phyloP scores from a whole-genome alignment of 352 stramenopile species.

The Pythium dissimile region DNA sequence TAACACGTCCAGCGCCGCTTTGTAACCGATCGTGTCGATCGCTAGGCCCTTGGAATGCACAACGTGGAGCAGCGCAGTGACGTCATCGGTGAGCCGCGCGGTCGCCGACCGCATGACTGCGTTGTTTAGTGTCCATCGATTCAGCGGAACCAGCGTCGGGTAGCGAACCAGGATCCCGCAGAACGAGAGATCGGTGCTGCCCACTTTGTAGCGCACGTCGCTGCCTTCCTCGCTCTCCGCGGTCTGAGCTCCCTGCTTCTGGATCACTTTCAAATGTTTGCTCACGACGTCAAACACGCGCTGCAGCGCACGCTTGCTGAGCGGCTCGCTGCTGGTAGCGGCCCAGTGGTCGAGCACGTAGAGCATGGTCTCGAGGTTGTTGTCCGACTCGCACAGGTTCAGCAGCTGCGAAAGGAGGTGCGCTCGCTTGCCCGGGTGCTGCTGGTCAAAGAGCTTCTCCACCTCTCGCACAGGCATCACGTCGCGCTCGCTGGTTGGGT shows the following conservation, averaged over 20 bases:
- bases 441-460: slow-evolving; percentile 56
- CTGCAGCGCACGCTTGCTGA: slow-evolving; percentile 48
- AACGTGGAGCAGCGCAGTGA: slow-evolving; percentile 41
- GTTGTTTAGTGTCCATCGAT: slow-evolving; percentile 36
- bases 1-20: slow-evolving; percentile 36
- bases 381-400: slow-evolving; percentile 65
- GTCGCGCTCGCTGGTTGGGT: slow-evolving; percentile 23
- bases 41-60: slow-evolving; percentile 29
- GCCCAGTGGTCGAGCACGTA: slow-evolving; percentile 63
- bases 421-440: slow-evolving; percentile 35
- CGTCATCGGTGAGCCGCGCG: slow-evolving; percentile 33
- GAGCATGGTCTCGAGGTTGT: slow-evolving; percentile 57
- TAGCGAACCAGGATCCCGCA: slow-evolving; percentile 53
- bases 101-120: slow-evolving; percentile 56
- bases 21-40: slow-evolving; percentile 46
- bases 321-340: slow-evolving; percentile 14
- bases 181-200: slow-evolving; percentile 53
- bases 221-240: slow-evolving; percentile 6
- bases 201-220: slow-evolving; percentile 29
- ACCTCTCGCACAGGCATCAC: slow-evolving; percentile 47
- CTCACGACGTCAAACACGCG: slow-evolving; percentile 62
- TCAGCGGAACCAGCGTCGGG: slow-evolving; percentile 36
- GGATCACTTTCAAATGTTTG: slow-evolving; percentile 41
- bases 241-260: neutral
- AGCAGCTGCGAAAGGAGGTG: slow-evolving; percentile 54